Conservation (phyloP, 805 yeast genomes). For the Lachancea sp. region DNA sequence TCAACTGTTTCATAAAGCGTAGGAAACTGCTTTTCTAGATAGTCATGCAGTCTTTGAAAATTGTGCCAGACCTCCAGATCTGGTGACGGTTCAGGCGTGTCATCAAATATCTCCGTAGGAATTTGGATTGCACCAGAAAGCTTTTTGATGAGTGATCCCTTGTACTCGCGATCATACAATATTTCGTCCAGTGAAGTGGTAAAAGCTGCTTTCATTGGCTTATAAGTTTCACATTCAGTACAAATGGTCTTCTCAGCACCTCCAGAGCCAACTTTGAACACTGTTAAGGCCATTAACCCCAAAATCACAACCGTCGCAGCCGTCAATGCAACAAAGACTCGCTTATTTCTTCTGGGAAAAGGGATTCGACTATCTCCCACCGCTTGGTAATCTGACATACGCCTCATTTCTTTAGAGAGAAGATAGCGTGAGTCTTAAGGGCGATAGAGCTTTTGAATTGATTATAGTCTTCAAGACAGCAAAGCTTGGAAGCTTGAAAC, state of each 20-base stretch:
- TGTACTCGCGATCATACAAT: conserved; percentile 10
- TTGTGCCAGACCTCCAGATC: conserved; percentile 11
- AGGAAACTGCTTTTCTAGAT: conserved; percentile 47
- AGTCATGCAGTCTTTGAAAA: conserved; percentile 38
- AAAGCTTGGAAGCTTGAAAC: too few relatives aligned
- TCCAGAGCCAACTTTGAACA: background rate
- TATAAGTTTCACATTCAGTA: conserved; percentile 6
- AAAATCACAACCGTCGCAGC: background rate
- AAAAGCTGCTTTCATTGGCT: conserved; percentile 10
- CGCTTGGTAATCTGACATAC: conserved; percentile 1
- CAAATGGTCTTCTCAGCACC: background rate
- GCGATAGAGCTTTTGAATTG: background rate
- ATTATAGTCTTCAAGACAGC: too few relatives aligned
- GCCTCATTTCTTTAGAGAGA: background rate
- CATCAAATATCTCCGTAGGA: conserved; percentile 53
- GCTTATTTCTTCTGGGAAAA: background rate
- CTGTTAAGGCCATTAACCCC: background rate
- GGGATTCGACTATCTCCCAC: background rate
- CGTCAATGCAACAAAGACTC: background rate
- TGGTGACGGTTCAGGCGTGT: conserved; percentile 20
- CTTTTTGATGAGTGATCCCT: conserved; percentile 19
- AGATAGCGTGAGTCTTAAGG: background rate
- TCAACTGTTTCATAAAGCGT: conserved; percentile 37
- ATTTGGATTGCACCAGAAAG: conserved; percentile 49
- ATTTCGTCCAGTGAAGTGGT: conserved; percentile 11